phyloP scores from a whole-genome alignment of 2,329 filamentous ascomycete species.

The Penicillium occitanis region DNA sequence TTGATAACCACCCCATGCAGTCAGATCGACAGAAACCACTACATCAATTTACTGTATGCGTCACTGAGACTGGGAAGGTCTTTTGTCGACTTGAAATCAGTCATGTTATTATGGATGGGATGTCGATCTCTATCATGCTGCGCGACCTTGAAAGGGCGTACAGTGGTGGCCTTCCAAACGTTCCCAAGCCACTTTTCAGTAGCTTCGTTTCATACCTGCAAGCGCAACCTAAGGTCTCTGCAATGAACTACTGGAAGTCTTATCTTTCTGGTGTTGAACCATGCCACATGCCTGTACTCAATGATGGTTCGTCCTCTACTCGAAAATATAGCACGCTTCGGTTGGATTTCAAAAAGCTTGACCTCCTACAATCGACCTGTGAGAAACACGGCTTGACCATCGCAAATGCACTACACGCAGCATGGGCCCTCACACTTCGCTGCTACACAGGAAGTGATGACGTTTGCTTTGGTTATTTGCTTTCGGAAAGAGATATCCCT shows the following conservation, averaged over 20 bases:
- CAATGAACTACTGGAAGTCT: slow-evolving; percentile 34
- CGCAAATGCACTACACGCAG: slow-evolving; percentile 39
- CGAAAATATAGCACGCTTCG: slow-evolving; percentile 18
- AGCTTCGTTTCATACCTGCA: slow-evolving; percentile 17
- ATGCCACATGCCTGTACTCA: slow-evolving; percentile 39
- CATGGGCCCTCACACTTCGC: slow-evolving; percentile 21
- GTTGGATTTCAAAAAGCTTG: slow-evolving; percentile 24
- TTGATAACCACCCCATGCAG: slow-evolving; percentile 32
- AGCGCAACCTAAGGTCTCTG: neutral
- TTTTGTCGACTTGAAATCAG: slow-evolving; percentile 44
- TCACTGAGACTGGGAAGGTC: slow-evolving; percentile 32
- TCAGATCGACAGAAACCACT: slow-evolving; percentile 36
- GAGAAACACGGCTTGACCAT: slow-evolving; percentile 48
- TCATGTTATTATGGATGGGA: slow-evolving; percentile 55
- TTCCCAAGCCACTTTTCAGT: slow-evolving; percentile 13
- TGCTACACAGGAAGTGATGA: slow-evolving; percentile 20
- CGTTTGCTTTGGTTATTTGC: slow-evolving; percentile 49
- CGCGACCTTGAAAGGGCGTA: slow-evolving; percentile 37
- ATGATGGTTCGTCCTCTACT: slow-evolving; percentile 22
- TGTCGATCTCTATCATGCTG: slow-evolving; percentile 42
- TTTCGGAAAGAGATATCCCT: slow-evolving; percentile 43
- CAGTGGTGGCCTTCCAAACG: slow-evolving; percentile 40
- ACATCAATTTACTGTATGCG: slow-evolving; percentile 49
- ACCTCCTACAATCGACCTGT: slow-evolving; percentile 40
- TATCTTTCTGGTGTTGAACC: slow-evolving; percentile 36